These are phyloP conservation scores for Zopfia rhizophila DNA, from an alignment of 2,329 filamentous ascomycete species.

Conservation along the genomic window DNA sequence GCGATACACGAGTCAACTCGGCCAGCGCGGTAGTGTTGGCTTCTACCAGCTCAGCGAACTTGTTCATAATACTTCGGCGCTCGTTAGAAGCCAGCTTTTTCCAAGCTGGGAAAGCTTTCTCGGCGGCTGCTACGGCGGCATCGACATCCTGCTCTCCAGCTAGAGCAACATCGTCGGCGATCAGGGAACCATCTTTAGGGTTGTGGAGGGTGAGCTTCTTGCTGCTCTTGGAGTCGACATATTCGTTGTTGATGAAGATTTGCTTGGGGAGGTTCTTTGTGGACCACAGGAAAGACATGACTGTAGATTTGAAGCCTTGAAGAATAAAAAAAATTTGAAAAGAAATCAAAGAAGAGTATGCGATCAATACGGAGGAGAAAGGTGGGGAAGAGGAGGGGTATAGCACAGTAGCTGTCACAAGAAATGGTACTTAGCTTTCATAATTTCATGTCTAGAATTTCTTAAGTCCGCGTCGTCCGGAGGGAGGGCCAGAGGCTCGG, in stretches of 20 bases:
- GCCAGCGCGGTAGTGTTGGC: constrained; percentile 34
- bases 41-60: constrained; percentile 46
- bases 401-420: constrained; percentile 14
- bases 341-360: constrained; percentile 7
- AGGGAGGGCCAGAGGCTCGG: constrained; percentile 11
- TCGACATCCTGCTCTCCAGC: constrained; percentile 60
- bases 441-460: constrained; percentile 12
- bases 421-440: background rate
- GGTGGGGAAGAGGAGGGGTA: constrained; percentile 29
- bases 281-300: constrained; percentile 46
- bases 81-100: constrained; percentile 37
- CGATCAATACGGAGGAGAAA: background rate
- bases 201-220: constrained; percentile 62
- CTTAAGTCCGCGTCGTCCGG: constrained; percentile 20
- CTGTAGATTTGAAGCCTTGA: constrained; percentile 15
- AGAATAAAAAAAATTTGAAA: background rate
- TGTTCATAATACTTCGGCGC: constrained; percentile 42
- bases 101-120: constrained; percentile 60
- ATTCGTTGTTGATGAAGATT: constrained; percentile 53
- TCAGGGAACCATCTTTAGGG: constrained; percentile 60
- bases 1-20: constrained; percentile 55
- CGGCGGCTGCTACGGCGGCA: constrained; percentile 60
- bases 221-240: constrained; percentile 49
- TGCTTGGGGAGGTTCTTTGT: constrained; percentile 51
- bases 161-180: constrained; percentile 60